Base-by-base conservation (phyloP, 208 protist genomes). In the Trypanosoma boissoni region DNA sequence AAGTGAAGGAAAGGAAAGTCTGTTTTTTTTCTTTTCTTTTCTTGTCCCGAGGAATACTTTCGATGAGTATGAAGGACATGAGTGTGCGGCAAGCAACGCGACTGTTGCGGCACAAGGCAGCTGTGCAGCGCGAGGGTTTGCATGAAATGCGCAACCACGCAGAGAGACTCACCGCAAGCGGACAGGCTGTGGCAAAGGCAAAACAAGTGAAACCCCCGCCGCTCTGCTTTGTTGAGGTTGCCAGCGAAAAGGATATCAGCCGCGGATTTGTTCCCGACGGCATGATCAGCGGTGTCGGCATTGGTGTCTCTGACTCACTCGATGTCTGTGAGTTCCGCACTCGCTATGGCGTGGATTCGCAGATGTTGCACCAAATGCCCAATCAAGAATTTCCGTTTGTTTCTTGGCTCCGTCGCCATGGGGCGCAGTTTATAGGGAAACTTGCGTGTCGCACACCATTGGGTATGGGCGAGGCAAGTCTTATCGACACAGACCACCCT, bases 361-460 rank as follows among this genome's bases (percentile, higher is more conserved):
- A 78, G 28, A 57, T 85, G 50, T 60, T 82, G 23, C 80, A 86
- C 36, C 75, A 81, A 48, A 58, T 75, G 41, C 76, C 64, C 12
- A 65, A 70, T 12, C 71, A 72, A 21, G 83, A 91, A 62, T 85
- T 90, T 31, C 76, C 87, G 0, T 73, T 94, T n/a, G 70, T 94
- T 28, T 78, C 80, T 18, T 94, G 87, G 87, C 64, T 94, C 44
- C 80, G 82, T 7, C 68, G 76, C 6, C 81, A 88, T 26, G 83
- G 87, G 3, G 87, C 83, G 7, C 76, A 83, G 54, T 79, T 91
- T 44, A 70, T 94, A 14, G 87, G 80, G 1, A 91, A 94, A 66
- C 58, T 94, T 37, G 69, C 59, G 29, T 90, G 81, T 51, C 56
- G 66, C 34, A 91, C 83, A 1, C 87, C 87, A 8, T 56, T 91